Conservation (phyloP, 225 moss, liverwort and hornwort genomes). For the Polytrichum formosum region DNA sequence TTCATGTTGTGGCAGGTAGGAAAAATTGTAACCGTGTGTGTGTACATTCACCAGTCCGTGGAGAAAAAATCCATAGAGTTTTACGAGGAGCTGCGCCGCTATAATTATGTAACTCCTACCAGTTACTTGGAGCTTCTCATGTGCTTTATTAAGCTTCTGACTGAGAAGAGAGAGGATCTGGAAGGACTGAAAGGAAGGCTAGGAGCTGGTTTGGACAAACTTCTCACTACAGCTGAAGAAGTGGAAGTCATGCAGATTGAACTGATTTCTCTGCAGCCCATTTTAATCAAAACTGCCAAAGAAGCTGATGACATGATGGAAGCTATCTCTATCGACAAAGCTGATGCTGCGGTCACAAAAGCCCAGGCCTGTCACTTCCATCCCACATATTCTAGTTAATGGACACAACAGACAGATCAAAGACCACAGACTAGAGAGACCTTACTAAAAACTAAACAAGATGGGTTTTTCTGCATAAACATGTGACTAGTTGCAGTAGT, state of each 20-base stretch:
- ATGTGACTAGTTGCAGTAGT: no score
- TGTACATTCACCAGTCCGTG: constrained; percentile 85
- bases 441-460: no score
- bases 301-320: constrained; percentile 94
- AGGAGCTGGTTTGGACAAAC: constrained; percentile 70
- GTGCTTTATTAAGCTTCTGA: constrained; percentile 66
- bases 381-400: no score
- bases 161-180: constrained; percentile 60
- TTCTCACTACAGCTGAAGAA: constrained; percentile 60
- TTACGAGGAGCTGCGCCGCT: constrained; percentile 64
- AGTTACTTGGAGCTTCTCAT: constrained; percentile 90
- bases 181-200: constrained; percentile 69
- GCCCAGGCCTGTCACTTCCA: constrained; percentile 27
- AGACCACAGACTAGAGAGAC: no score
- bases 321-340: constrained; percentile 66
- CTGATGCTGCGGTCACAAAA: constrained; percentile 67
- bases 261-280: constrained; percentile 53
- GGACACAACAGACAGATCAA: no score
- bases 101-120: constrained; percentile 85
- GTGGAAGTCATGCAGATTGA: constrained; percentile 73
- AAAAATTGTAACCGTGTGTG: constrained; percentile 53
- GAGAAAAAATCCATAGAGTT: constrained; percentile 71
- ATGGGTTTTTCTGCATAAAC: no score
- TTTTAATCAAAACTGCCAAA: constrained; percentile 70
- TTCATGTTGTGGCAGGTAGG: constrained; percentile 26